Base-by-base conservation (phyloP, 805 yeast genomes). In the Schizosaccharomyces osmophilus region DNA sequence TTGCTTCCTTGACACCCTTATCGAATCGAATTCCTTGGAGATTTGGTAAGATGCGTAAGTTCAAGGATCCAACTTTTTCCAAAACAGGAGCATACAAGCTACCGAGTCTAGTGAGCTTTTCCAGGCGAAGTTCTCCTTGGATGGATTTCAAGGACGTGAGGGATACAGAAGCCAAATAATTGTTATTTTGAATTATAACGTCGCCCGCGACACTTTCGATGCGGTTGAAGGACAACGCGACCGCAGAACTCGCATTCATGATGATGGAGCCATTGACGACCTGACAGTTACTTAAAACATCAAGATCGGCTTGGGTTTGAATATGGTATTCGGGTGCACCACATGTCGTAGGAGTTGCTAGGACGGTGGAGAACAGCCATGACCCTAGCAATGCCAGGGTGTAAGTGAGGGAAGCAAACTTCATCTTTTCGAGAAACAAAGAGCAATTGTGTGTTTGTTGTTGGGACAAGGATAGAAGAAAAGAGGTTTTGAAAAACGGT, bases 121-220 rank as follows among this genome's bases (percentile, higher is more conserved):
- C 57, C 8, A 51, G 36, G n/a, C 57, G 57, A 17, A 51, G 26
- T 22, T 24, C 36, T 70, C 86, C 94, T 62, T 87, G 78, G 70
- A 93, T 83, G 68, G 82, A 78, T 69, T 80, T 76, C 70, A 93
- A 79, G 65, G 79, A 72, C 70, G 93, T 93, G 61, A 97, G 97
- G 67, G 83, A 73, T 74, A 93, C 78, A 43, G 81, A 68, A 62
- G 76, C 67, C 70, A 90, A 79, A 61, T 71, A 65, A 55, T 87
- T 77, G 65, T 90, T 85, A 70, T 85, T 84, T 71, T 69, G 74
- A 69, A 87, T 75, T 61, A 70, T 73, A 69, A 93, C 76, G 69
- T 82, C 79, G 75, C 97, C 98, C 70, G 80, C 80, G 67, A 93
- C 75, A 69, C 79, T 82, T 75, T 83, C 71, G 67, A 89, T 84